Evolutionary conservation across 2,329 filamentous ascomycete genomes (phyloP).

Genomic region (Tolypocladium album): DNA sequence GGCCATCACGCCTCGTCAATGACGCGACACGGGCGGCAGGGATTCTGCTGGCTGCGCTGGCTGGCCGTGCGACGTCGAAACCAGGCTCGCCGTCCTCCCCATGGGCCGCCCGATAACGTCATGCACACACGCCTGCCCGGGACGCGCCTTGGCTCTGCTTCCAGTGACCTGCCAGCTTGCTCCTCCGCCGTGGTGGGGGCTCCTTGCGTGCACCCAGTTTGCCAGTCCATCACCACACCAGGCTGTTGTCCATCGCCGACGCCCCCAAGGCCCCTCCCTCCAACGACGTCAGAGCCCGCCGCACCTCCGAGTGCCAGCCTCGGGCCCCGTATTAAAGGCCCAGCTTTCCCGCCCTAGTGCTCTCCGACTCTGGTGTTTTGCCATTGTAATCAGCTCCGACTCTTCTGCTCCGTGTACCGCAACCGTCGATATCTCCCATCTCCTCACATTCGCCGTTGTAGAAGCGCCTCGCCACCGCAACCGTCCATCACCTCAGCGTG

Average conservation of each 20-base stretch:
- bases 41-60: background rate
- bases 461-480: background rate
- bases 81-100: background rate
- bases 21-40: background rate
- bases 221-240: background rate
- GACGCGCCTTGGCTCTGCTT: background rate
- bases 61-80: background rate
- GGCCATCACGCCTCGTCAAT: background rate
- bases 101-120: background rate
- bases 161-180: too few relatives aligned
- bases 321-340: background rate
- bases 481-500: background rate
- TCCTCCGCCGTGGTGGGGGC: background rate
- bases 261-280: background rate
- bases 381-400: background rate
- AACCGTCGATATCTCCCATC: background rate
- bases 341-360: background rate
- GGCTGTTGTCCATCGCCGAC: background rate
- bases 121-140: background rate
- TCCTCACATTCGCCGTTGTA: background rate
- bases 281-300: background rate
- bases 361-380: background rate
- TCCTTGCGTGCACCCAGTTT: too few relatives aligned
- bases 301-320: background rate
- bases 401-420: background rate